Conservation (phyloP, 2,329 filamentous ascomycete species). For the Huntiella omanensis region DNA sequence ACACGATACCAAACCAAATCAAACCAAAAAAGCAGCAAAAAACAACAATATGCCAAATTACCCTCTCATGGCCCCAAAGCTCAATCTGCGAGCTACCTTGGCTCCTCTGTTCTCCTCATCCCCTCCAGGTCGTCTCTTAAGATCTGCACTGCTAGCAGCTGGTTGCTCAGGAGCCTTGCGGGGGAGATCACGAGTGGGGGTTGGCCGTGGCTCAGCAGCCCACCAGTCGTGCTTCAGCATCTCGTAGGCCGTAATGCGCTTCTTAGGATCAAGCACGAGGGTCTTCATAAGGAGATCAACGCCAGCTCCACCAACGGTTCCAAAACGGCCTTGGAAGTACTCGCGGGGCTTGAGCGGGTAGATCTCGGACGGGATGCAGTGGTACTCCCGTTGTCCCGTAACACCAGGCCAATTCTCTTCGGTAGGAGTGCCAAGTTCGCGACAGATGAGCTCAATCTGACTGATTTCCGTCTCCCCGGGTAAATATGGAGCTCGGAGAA, state of each 20-base stretch:
- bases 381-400: conserved; percentile 55
- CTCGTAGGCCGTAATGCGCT: conserved; percentile 56
- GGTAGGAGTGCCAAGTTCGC: conserved; percentile 72
- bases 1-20: background rate
- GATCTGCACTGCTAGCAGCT: conserved; percentile 49
- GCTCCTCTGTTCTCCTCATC: conserved; percentile 48
- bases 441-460: conserved; percentile 68
- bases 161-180: conserved; percentile 51
- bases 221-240: conserved; percentile 77
- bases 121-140: conserved; percentile 49
- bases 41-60: background rate
- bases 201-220: conserved; percentile 66
- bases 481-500: conserved; percentile 66
- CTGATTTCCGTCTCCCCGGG: conserved; percentile 71
- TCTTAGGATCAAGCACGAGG: conserved; percentile 69
- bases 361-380: conserved; percentile 41
- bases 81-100: conserved; percentile 66
- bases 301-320: conserved; percentile 61
- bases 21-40: background rate
- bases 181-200: conserved; percentile 63
- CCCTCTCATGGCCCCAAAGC: conserved; percentile 36
- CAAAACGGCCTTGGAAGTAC: conserved; percentile 60
- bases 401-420: conserved; percentile 96
- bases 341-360: conserved; percentile 46
- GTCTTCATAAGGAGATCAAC: conserved; percentile 79